These are phyloP conservation scores for Blastocystis sp. DNA, from an alignment of 352 stramenopile genomes.

Conservation along the genomic window DNA sequence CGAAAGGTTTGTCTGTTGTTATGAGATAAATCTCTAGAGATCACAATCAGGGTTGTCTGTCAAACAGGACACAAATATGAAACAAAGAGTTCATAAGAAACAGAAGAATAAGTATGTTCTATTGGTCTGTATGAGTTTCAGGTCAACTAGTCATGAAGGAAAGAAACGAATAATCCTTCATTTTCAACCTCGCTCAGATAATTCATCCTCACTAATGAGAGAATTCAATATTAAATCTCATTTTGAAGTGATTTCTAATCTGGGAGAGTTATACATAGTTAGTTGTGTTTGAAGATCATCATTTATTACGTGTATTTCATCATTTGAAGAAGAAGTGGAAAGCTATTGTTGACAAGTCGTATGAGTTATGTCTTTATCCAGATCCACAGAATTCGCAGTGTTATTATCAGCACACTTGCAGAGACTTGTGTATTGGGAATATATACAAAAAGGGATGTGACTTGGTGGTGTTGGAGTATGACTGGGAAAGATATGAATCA, in stretches of 20 bases:
- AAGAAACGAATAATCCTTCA: background rate
- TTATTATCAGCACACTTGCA: background rate
- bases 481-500: background rate
- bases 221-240: background rate
- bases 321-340: conserved; percentile 23
- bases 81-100: no score
- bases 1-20: no score
- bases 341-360: background rate
- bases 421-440: background rate
- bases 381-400: background rate
- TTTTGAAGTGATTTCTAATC: background rate
- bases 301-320: background rate
- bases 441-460: background rate
- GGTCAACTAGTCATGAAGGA: no score
- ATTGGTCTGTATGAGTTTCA: no score
- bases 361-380: background rate
- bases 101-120: no score
- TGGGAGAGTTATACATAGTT: background rate
- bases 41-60: no score
- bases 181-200: background rate
- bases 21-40: no score
- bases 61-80: no score
- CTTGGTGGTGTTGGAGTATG: conserved; percentile 8
- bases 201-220: background rate
- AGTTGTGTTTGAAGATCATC: background rate